phyloP scores from a whole-genome alignment of 2,329 filamentous ascomycete genomes.

The Fusarium paranaense region DNA sequence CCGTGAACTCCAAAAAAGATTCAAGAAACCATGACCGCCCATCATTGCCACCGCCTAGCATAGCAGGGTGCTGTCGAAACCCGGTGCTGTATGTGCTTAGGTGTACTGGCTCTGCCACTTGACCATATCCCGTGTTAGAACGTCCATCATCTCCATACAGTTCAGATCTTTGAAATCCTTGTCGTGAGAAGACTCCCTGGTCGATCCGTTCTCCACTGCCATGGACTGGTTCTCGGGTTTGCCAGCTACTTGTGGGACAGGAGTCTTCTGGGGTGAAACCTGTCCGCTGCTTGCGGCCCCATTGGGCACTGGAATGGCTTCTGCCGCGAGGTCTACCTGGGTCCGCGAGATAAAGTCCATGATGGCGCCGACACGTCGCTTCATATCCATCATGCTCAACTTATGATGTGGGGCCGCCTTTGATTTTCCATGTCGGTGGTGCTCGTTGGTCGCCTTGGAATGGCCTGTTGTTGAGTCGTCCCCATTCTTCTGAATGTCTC shows the following conservation, averaged over 20 bases:
- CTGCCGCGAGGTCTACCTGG: slow-evolving; percentile 85
- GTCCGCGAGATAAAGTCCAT: slow-evolving; percentile 91
- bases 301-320: slow-evolving; percentile 61
- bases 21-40: slow-evolving; percentile 2
- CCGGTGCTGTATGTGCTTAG: slow-evolving; percentile 34
- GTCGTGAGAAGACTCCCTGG: slow-evolving; percentile 36
- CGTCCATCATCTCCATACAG: slow-evolving; percentile 92
- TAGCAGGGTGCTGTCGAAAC: background rate
- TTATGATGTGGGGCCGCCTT: slow-evolving; percentile 70
- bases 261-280: slow-evolving; percentile 53
- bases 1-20: slow-evolving; percentile 37
- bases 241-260: slow-evolving; percentile 52
- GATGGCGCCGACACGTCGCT: slow-evolving; percentile 83
- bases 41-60: background rate
- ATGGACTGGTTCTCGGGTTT: slow-evolving; percentile 41
- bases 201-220: slow-evolving; percentile 40
- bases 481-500: slow-evolving; percentile 54
- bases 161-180: slow-evolving; percentile 80
- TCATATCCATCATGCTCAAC: slow-evolving; percentile 89
- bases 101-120: slow-evolving; percentile 84
- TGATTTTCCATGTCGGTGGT: slow-evolving; percentile 66
- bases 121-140: slow-evolving; percentile 81
- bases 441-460: slow-evolving; percentile 55
- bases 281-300: slow-evolving; percentile 54
- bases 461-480: slow-evolving; percentile 51